Evolutionary conservation across 1,139 yeast species (phyloP).

Genomic region (Yamadazyma blattariae): DNA sequence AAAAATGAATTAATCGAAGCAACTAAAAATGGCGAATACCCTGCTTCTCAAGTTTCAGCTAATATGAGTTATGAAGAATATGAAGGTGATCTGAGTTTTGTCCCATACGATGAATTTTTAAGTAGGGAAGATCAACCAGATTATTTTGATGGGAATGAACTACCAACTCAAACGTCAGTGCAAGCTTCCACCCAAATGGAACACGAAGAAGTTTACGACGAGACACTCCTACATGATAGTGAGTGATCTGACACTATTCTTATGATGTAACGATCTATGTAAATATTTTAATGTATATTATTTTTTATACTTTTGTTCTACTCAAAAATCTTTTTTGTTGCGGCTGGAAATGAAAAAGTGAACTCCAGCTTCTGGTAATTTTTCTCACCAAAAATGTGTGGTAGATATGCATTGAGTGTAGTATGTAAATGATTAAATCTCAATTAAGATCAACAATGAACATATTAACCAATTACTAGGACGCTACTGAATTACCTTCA

Average conservation of each 20-base stretch:
- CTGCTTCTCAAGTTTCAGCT: neutral
- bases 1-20: constrained; percentile 11
- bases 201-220: constrained; percentile 3
- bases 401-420: constrained; percentile 41
- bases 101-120: constrained; percentile 35
- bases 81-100: constrained; percentile 11
- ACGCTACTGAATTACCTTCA: constrained; percentile 3
- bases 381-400: constrained; percentile 28
- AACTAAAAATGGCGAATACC: neutral
- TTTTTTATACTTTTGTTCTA: too few relatives aligned
- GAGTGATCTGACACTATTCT: too few relatives aligned
- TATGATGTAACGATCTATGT: constrained; percentile 1
- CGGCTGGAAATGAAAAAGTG: neutral
- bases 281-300: neutral
- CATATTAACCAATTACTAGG: constrained; percentile 4
- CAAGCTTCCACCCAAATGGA: constrained; percentile 19
- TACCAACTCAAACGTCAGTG: constrained; percentile 26
- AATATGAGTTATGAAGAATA: neutral
- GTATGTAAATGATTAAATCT: constrained; percentile 23
- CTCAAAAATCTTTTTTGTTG: neutral
- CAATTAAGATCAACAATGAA: neutral
- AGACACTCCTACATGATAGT: too few relatives aligned
- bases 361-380: neutral
- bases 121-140: constrained; percentile 38
- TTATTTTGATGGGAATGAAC: constrained; percentile 36